A percentile compares a stretch with the other conserved stretches of the same genome.
phyloP scores from a whole-genome alignment of 1,139 yeast species.

The Groenewaldozyma sp. region DNA sequence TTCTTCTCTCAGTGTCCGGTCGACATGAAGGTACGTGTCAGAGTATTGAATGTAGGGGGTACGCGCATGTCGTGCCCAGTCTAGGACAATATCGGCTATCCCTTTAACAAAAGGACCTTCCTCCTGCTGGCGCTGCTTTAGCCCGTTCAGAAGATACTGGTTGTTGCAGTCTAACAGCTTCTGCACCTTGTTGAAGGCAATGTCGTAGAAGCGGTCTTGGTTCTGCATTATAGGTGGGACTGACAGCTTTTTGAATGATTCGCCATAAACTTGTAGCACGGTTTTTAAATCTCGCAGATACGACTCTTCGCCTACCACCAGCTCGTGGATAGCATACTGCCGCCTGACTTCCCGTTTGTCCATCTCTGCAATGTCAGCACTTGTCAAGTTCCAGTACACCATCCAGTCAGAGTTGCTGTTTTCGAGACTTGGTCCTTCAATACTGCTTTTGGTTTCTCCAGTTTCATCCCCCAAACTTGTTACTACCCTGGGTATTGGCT shows the following conservation, averaged over 20 bases:
- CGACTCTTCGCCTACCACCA: constrained; percentile 66
- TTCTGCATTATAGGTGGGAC: constrained; percentile 37
- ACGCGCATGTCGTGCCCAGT: constrained; percentile 57
- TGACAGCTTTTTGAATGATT: constrained; percentile 30
- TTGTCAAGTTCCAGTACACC: constrained; percentile 59
- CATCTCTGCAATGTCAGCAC: constrained; percentile 45
- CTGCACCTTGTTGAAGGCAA: constrained; percentile 52
- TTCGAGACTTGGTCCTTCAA: constrained; percentile 9
- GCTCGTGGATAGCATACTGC: constrained; percentile 71
- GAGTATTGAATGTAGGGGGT: constrained; percentile 54
- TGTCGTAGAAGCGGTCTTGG: constrained; percentile 47
- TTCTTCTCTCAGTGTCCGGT: constrained; percentile 27
- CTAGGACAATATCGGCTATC: constrained; percentile 53
- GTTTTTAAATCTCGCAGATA: constrained; percentile 61
- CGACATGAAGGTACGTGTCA: constrained; percentile 29
- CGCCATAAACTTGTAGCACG: constrained; percentile 51
- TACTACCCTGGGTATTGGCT: constrained; percentile 4
- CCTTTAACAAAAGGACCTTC: constrained; percentile 63
- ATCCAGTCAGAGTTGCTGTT: constrained; percentile 48
- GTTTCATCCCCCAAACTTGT: constrained; percentile 4
- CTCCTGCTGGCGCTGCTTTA: constrained; percentile 37
- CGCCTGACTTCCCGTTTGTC: constrained; percentile 51
- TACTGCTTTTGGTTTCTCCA: constrained; percentile 6
- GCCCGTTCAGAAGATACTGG: constrained; percentile 47
- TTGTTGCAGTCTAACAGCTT: constrained; percentile 56